Evolutionary conservation across 1,284 basidiomycete genomes (phyloP).

Genomic region (Omphalotus olearius): DNA sequence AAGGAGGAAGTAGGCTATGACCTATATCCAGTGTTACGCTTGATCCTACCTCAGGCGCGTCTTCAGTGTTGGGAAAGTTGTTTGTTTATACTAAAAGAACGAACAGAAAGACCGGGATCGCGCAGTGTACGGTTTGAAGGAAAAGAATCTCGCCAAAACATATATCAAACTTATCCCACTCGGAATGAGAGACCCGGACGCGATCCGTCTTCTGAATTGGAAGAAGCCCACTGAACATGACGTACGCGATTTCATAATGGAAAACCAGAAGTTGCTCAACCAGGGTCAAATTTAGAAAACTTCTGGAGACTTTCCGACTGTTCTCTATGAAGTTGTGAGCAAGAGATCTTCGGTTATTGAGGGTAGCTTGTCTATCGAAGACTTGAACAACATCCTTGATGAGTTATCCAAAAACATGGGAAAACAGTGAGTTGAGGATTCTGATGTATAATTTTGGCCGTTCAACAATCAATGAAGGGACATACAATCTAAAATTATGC

Average conservation of each 20-base stretch:
- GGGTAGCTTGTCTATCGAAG: conserved; percentile 72
- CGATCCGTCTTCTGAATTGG: conserved; percentile 82
- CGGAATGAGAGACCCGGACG: conserved; percentile 72
- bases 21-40: conserved; percentile 70
- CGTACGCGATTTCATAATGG: conserved; percentile 29
- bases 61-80: background rate
- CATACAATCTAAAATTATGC: conserved; percentile 69
- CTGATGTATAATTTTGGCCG: background rate
- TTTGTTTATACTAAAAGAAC: conserved; percentile 3
- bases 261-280: conserved; percentile 1
- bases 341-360: conserved; percentile 82
- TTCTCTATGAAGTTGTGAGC: conserved; percentile 80
- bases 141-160: conserved; percentile 84
- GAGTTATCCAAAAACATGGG: conserved; percentile 65
- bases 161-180: conserved; percentile 88
- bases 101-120: conserved; percentile 86
- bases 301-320: conserved; percentile 83
- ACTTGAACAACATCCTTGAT: conserved; percentile 78
- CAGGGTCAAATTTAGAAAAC: conserved; percentile 38
- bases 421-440: conserved; percentile 47
- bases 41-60: conserved; percentile 69
- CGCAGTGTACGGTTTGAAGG: conserved; percentile 87
- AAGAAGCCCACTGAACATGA: conserved; percentile 75
- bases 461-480: conserved; percentile 43
- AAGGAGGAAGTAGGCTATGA: conserved; percentile 69